Base-by-base conservation (phyloP, 2,329 filamentous ascomycete genomes). In the Fusarium anguioides region DNA sequence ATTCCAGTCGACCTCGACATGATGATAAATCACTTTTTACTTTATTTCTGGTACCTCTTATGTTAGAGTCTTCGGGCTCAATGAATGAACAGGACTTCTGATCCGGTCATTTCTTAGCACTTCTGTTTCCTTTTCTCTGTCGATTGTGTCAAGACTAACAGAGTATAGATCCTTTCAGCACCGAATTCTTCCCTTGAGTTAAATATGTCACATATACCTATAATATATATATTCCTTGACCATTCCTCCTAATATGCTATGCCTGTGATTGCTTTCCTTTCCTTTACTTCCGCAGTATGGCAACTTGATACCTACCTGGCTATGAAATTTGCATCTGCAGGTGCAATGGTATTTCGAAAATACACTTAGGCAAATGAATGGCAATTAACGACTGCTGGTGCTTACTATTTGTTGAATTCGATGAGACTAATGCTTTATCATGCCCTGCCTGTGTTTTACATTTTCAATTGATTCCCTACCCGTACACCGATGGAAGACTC, bases 11-110 rank as follows among this genome's bases (percentile, higher is more conserved):
- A 69, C 63, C 68, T 57, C 50, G 23, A 75, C 72, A 86, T 93
- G 92, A 95, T 94, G 92, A 95, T 86, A 88, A 75, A 80, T 79
- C 77, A 84, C 84, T 81, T 83, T 66, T 82, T 74, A 81, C 80
- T 81, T 83, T 82, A 84, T 91, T 29, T 96, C 92, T 97, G 93
- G 93, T 94, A 97, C 93, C 94, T 97, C 94, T 97, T 96, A 93
- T 93, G 88, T 92, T 90, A 96, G 89, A 84, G 85, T 76, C 77
- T 82, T 83, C 79, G 76, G 83, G 81, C 82, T 84, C 89, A 80
- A 92, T 94, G 91, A 93, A 92, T 91, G 87, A 84, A 91, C 83
- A 83, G 90, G 90, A 93, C 91, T 93, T 94, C 91, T 94, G 91
- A 94, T 75, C 60, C 60, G 54, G 68, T 70, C 61, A 57, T 41